Evolutionary conservation across 768 basidiomycete genomes (phyloP).

Genomic region (Floccularia luteovirens): DNA sequence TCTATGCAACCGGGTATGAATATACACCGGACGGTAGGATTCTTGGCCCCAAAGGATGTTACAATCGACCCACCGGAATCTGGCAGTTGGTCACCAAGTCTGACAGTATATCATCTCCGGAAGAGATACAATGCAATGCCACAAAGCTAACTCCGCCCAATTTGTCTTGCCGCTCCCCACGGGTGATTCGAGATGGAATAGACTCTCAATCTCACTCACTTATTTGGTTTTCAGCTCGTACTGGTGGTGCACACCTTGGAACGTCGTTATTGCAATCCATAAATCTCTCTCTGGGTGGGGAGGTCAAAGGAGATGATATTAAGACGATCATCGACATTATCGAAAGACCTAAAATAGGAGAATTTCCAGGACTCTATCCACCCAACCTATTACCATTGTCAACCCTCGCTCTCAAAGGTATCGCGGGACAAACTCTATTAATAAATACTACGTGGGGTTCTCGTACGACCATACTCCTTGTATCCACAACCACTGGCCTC

Average conservation of each 20-base stretch:
- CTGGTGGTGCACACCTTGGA: constrained; percentile 55
- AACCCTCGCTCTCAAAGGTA: constrained; percentile 17
- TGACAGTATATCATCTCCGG: constrained; percentile 12
- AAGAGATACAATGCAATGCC: constrained; percentile 5
- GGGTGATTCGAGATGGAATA: constrained; percentile 23
- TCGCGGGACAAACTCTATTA: constrained; percentile 21
- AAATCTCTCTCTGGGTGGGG: constrained; percentile 20
- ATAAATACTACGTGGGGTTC: constrained; percentile 48
- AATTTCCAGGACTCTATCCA: constrained; percentile 61
- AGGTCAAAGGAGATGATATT: background rate
- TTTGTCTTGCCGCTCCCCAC: constrained; percentile 53
- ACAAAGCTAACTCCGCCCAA: constrained; percentile 34
- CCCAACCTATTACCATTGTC: constrained; percentile 33
- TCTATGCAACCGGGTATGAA: constrained; percentile 61
- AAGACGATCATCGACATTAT: background rate
- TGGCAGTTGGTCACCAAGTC: too few relatives aligned
- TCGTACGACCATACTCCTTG: constrained; percentile 37
- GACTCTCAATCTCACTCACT: constrained; percentile 24
- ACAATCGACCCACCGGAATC: constrained; percentile 50
- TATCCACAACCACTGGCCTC: constrained; percentile 31
- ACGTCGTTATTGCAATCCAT: constrained; percentile 42
- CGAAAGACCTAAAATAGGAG: constrained; percentile 13
- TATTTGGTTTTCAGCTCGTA: constrained; percentile 46
- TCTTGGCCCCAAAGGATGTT: constrained; percentile 52
- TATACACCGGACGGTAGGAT: constrained; percentile 46